Percentiles rank a stretch among this genome's conserved stretches.
phyloP scores from a whole-genome alignment of 148 eudicot genomes.

The Mesembryanthemum crystallinum region DNA sequence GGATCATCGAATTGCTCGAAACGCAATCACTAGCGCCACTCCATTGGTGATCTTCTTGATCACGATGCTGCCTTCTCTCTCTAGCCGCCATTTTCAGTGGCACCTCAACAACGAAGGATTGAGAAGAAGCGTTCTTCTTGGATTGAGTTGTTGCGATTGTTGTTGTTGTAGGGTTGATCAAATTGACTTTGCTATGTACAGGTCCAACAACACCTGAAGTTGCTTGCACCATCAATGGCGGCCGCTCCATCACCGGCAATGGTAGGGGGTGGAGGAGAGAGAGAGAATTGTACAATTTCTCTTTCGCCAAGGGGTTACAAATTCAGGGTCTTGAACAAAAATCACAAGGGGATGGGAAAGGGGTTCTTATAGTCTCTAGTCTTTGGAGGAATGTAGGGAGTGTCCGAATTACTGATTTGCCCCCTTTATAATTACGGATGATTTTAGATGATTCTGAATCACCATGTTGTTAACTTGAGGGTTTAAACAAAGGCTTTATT shows the following conservation, averaged over 20 bases:
- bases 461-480: too few species aligned
- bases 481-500: too few species aligned
- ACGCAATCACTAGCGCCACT: conserved; percentile 2
- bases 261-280: not conserved
- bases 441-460: too few species aligned
- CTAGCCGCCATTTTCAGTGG: not conserved
- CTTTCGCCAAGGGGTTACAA: not conserved
- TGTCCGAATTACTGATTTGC: not conserved
- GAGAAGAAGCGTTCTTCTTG: not conserved
- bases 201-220: conserved; percentile 26
- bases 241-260: conserved; percentile 8
- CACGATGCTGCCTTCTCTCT: not conserved
- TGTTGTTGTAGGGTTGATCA: not conserved
- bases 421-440: not conserved
- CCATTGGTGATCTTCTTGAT: not conserved
- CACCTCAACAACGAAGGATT: conserved; percentile 11
- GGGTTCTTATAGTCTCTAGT: not conserved
- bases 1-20: conserved; percentile 27
- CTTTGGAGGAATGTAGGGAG: too few species aligned
- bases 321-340: conserved; percentile 25
- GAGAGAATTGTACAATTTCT: not conserved
- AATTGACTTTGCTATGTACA: conserved; percentile 3
- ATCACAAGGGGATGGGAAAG: not conserved
- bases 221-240: conserved; percentile 4
- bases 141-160: not conserved